These are phyloP conservation scores for Osmanthus fragrans DNA, from an alignment of 257 asterid genomes.

Conservation along the genomic window DNA sequence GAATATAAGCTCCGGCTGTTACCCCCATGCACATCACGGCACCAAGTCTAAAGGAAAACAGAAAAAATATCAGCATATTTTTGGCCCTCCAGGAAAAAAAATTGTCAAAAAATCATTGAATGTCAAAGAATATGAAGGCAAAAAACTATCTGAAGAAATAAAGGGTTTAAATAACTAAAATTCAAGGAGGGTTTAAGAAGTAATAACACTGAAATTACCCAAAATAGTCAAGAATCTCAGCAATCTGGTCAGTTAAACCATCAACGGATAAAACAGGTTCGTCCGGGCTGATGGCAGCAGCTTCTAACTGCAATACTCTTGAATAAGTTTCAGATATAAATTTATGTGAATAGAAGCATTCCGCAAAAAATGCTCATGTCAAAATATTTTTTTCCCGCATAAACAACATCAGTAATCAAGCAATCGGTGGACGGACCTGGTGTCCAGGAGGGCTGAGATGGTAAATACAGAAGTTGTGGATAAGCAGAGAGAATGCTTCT, in stretches of 20 bases:
- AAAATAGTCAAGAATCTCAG: constrained; percentile 69
- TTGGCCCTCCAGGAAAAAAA: neutral
- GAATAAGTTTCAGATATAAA: constrained; percentile 33
- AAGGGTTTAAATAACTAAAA: neutral
- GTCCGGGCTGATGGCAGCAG: constrained; percentile 51
- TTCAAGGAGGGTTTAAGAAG: neutral
- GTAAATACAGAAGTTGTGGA: constrained; percentile 78
- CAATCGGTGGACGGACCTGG: constrained; percentile 50
- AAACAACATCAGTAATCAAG: constrained; percentile 9
- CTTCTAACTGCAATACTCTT: constrained; percentile 70
- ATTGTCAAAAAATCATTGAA: neutral
- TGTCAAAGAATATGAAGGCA: neutral
- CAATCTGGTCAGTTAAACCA: constrained; percentile 80
- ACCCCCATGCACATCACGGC: constrained; percentile 95
- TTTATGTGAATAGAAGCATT: constrained; percentile 8
- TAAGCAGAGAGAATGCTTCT: constrained; percentile 66
- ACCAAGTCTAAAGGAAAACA: constrained; percentile 63
- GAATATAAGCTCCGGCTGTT: constrained; percentile 92
- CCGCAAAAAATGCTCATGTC: constrained; percentile 1
- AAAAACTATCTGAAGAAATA: neutral
- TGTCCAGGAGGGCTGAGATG: constrained; percentile 80
- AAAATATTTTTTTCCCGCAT: neutral
- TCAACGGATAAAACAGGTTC: constrained; percentile 57
- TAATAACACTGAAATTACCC: constrained; percentile 47
- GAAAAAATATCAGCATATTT: constrained; percentile 21